Conservation (phyloP, 2,329 filamentous ascomycete genomes). For the Penicillium sp. region DNA sequence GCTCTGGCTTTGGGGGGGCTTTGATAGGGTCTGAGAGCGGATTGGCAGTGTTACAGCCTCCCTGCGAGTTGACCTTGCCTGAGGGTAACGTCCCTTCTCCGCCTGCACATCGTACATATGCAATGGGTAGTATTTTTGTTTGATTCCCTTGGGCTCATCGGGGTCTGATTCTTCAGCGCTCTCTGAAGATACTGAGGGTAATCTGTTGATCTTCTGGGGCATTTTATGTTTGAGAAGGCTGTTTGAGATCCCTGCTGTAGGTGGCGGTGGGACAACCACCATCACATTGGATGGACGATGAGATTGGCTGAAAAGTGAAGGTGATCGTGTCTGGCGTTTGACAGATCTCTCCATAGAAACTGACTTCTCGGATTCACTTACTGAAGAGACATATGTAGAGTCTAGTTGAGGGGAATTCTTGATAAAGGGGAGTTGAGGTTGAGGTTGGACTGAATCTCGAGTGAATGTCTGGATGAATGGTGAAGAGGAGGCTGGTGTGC, state of each 20-base stretch:
- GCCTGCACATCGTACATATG: slow-evolving; percentile 7
- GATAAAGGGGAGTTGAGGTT: not conserved
- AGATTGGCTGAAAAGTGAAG: not conserved
- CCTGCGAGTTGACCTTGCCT: not conserved
- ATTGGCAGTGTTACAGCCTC: not conserved
- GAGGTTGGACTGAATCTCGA: not conserved
- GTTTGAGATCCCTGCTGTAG: not conserved
- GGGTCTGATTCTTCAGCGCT: slow-evolving; percentile 5
- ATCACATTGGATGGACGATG: not conserved
- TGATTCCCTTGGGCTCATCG: slow-evolving; percentile 3
- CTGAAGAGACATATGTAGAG: not conserved
- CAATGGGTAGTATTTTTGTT: slow-evolving; percentile 11
- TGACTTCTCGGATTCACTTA: not conserved
- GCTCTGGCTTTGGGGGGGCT: not conserved
- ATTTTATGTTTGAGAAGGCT: not conserved
- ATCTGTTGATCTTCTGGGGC: slow-evolving; percentile 2
- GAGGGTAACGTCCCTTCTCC: slow-evolving; percentile 11
- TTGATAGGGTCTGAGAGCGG: not conserved
- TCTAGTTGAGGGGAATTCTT: not conserved
- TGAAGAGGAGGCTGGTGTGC: not conserved
- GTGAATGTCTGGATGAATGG: not conserved
- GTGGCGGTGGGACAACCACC: not conserved
- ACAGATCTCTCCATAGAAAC: not conserved
- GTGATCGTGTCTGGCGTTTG: not conserved
- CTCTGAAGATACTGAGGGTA: slow-evolving; percentile 1